Base-by-base conservation (phyloP, 208 protist genomes). In the Leishmania lainsoni region DNA sequence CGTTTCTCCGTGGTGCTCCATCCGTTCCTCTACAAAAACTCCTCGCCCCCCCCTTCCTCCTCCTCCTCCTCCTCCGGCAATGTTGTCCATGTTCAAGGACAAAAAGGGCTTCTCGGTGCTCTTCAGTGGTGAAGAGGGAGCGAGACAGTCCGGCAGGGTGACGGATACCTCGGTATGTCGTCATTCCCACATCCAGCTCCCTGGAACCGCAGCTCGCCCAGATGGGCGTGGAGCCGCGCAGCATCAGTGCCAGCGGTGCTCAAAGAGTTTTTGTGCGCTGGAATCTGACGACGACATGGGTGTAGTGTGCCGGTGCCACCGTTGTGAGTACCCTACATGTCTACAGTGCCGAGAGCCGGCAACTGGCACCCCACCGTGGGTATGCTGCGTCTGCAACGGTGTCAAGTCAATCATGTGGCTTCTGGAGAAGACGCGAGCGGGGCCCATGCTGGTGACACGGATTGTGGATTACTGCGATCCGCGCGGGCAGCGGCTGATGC, bases 381-480 rank as follows among this genome's bases (percentile, higher is more conserved):
- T 87, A 52, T 95, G 94, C 85, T 94, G 83, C 65, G 84, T 84
- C 10, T 96, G 92, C 80, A 79, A 75, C 20, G 69, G 80, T 17
- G 83, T 82, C 26, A 83, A 86, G 42, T 92, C 86, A 35, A 81
- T 97, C 49, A 95, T 89, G 87, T 80, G 87, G 68, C 81, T 97
- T 32, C 91, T 97, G 61, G 89, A 89, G 54, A 84, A 45, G 29
- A 97, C 92, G 3, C 85, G 76, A 16, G 78, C 85, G 39, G 94
- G 94, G 22, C 54, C 84, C 6, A 65, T 75, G n/a, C 70, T 96
- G 8, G 87, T 95, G n/a, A 52, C 89, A 32, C 85, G 79, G 49
- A 85, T 95, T 26, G 78, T 95, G 65, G 90, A 83, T 79, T 97
- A 86, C 86, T 95, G 91, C 86, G 92, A 97, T 54, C 75, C 86